Conservation (phyloP, 306 rosid genomes). For the Sechiopsis laciniata region DNA sequence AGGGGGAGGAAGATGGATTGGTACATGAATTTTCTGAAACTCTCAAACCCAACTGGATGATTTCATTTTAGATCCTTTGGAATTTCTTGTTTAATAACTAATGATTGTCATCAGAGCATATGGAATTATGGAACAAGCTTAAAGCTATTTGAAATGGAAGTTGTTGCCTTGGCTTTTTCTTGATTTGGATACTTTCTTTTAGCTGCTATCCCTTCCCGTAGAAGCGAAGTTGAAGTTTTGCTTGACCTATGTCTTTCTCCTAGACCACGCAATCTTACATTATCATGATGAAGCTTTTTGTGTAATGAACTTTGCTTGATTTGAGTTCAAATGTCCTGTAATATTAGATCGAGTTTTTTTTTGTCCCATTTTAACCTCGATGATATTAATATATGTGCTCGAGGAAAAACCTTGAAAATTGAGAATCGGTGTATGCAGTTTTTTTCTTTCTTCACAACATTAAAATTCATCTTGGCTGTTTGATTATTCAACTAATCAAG, state of each 20-base stretch:
- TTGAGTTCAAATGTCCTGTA: no score
- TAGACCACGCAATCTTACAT: constrained; percentile 11
- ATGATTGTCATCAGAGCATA: not conserved
- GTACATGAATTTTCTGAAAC: no score
- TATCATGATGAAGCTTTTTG: not conserved
- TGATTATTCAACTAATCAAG: not conserved
- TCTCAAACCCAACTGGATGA: no score
- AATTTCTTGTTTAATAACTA: not conserved
- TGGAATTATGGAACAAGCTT: not conserved
- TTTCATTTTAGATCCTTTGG: not conserved
- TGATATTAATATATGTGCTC: not conserved
- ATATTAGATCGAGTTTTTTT: no score
- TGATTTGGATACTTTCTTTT: not conserved
- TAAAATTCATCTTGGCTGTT: not conserved
- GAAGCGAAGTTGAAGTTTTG: constrained; percentile 16
- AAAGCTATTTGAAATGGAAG: not conserved
- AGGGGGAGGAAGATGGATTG: not conserved
- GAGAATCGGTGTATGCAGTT: not conserved
- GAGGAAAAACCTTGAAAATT: not conserved
- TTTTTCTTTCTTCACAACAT: not conserved
- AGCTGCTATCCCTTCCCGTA: not conserved
- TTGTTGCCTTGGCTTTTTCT: constrained; percentile 10
- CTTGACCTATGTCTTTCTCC: not conserved
- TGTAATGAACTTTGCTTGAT: not conserved
- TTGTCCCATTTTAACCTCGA: not conserved